Percentiles rank a stretch among this genome's conserved stretches.
These are phyloP conservation scores for Durotheca rogersii DNA, from an alignment of 495 filamentous ascomycete species.

Conservation along the genomic window DNA sequence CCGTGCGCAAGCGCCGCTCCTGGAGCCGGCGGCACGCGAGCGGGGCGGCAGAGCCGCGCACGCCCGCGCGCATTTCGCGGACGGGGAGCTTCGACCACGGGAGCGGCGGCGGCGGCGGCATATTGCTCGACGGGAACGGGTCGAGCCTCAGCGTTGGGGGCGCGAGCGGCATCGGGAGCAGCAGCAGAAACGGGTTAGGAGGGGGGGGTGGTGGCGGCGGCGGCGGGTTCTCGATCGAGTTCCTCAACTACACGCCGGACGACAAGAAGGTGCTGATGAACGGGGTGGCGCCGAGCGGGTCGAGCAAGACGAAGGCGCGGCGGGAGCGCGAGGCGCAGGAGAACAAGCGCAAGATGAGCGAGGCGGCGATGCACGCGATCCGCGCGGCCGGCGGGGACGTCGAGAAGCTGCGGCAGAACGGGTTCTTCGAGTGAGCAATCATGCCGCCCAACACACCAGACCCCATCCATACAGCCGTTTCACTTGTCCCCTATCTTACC, in stretches of 20 bases:
- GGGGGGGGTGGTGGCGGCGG: constrained; percentile 19
- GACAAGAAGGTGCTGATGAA: constrained; percentile 81
- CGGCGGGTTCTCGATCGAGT: constrained; percentile 56
- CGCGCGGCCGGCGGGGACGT: constrained; percentile 78
- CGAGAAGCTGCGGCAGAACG: constrained; percentile 42
- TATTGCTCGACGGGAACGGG: constrained; percentile 24
- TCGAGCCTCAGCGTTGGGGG: not conserved
- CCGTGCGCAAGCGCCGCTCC: constrained; percentile 32
- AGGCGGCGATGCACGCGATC: constrained; percentile 72
- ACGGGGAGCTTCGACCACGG: constrained; percentile 12
- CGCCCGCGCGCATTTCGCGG: constrained; percentile 12
- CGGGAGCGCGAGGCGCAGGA: constrained; percentile 82
- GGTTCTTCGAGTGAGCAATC: constrained; percentile 30
- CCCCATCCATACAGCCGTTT: no score
- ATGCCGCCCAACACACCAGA: no score
- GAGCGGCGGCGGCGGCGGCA: constrained; percentile 25
- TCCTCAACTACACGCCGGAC: constrained; percentile 88
- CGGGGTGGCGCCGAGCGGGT: constrained; percentile 88
- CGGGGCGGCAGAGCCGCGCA: constrained; percentile 18
- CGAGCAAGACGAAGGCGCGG: constrained; percentile 88
- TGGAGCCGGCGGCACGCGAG: constrained; percentile 20
- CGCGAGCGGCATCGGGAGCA: no score
- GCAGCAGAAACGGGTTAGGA: constrained; percentile 4
- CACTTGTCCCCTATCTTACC: no score
- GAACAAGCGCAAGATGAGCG: constrained; percentile 69